A percentile compares a stretch with the other conserved stretches of the same genome.
These are phyloP conservation scores for Tuber melanosporum DNA, from an alignment of 495 filamentous ascomycete species.

Conservation along the genomic window DNA sequence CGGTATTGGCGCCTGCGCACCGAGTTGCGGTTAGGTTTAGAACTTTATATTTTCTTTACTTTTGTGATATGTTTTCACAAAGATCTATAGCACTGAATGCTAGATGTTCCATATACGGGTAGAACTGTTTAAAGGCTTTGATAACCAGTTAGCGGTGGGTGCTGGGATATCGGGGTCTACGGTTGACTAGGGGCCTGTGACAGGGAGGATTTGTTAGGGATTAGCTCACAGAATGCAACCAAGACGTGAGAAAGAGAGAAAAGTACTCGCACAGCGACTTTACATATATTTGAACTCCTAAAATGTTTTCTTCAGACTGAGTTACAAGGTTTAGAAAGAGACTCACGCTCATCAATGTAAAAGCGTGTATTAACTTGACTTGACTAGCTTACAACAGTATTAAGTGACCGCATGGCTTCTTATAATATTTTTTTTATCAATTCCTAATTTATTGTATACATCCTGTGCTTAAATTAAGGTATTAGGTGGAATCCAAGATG, in stretches of 20 bases:
- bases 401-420: background rate
- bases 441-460: background rate
- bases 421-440: background rate
- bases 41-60: background rate
- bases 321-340: background rate
- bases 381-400: background rate
- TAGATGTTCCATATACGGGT: too few relatives aligned
- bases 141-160: background rate
- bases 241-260: background rate
- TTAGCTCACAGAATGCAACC: background rate
- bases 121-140: too few relatives aligned
- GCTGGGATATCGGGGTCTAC: background rate
- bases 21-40: background rate
- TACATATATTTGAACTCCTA: background rate
- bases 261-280: background rate
- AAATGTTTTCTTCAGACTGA: background rate
- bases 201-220: background rate
- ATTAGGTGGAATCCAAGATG: too few relatives aligned
- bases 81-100: background rate
- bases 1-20: background rate
- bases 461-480: background rate
- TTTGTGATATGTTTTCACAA: background rate
- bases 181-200: background rate
- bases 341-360: background rate
- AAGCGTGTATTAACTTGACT: background rate